Base-by-base conservation (phyloP, 352 stramenopile species). In the Peronospora farinosa region DNA sequence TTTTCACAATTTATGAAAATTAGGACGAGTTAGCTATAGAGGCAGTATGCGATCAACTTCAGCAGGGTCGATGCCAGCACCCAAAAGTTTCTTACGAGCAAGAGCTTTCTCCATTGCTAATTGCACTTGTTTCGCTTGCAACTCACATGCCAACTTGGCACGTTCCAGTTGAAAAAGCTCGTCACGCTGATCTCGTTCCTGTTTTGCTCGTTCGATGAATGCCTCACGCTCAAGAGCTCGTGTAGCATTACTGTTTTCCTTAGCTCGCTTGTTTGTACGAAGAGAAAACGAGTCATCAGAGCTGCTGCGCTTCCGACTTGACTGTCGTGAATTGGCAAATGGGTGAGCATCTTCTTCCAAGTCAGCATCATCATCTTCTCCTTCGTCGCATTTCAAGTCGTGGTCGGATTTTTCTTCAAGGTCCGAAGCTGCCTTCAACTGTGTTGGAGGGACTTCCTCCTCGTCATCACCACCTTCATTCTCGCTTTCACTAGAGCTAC, bases 111-210 rank as follows among this genome's bases (percentile, higher is more conserved):
- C 69, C 40, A 68, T 56, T 10, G 57, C 50, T 2, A 77, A 46
- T 25, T 79, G 59, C 16, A 82, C 51, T 23, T 68, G 63, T 32
- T 67, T 75, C 16, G 55, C 40, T 37, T 77, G 51, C 16, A 82
- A 46, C 41, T 82, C 71, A 47, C 63, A 59, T 48, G 70, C 51
- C 16, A 69, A 52, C 39, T 72, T 74, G 43, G 64, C 62, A 35
- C 71, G 61, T 53, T 82, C 71, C 11, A 82, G 52, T 32, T 72
- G 40, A 44, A 78, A 79, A 16, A 82, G 42, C 39, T 60, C 45
- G 23, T 72, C 54, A 19, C 67, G 66, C 12, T 75, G 59, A 21
- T 63, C 54, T 51, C 54, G 57, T 39, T 82, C 57, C 31, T 65
- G 55, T 27, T 70, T 62, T 1, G 49, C 43, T 10, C 37, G 50